phyloP scores from a whole-genome alignment of 768 basidiomycete genomes.

The Hericium alpestre region DNA sequence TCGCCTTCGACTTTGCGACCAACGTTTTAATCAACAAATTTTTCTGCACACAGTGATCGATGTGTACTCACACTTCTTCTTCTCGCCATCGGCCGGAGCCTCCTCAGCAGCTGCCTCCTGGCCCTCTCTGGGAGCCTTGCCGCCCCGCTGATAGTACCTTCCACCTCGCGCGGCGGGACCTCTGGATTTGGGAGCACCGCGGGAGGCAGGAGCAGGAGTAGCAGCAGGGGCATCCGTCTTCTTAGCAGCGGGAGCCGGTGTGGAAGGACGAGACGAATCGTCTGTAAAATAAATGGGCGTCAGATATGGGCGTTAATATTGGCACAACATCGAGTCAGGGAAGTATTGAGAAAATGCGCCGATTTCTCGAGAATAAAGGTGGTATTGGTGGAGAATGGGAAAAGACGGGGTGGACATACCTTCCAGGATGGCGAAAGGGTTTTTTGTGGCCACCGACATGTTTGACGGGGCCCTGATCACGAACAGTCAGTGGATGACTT shows the following conservation, averaged over 20 bases:
- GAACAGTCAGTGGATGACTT: slow-evolving; percentile 1
- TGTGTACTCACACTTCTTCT: slow-evolving; percentile 21
- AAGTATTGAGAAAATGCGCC: background rate
- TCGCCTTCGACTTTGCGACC: slow-evolving; percentile 28
- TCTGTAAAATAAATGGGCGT: slow-evolving; percentile 24
- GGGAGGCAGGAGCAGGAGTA: slow-evolving; percentile 24
- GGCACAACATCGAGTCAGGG: background rate
- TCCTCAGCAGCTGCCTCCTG: slow-evolving; percentile 33
- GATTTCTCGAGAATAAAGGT: no score
- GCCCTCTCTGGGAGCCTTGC: slow-evolving; percentile 31
- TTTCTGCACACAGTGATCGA: background rate
- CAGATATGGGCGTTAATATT: background rate
- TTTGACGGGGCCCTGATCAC: slow-evolving; percentile 53
- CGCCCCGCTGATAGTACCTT: slow-evolving; percentile 60
- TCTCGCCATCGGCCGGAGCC: slow-evolving; percentile 22
- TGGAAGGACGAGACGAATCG: slow-evolving; percentile 34
- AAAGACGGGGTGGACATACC: slow-evolving; percentile 33
- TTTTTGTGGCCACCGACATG: slow-evolving; percentile 88
- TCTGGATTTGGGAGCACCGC: slow-evolving; percentile 37
- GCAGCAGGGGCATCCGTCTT: slow-evolving; percentile 12
- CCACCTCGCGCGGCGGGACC: slow-evolving; percentile 59
- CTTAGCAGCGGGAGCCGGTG: slow-evolving; percentile 29
- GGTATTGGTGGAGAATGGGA: slow-evolving; percentile 2
- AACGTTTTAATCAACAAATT: background rate
- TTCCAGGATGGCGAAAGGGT: slow-evolving; percentile 76